Evolutionary conservation across 1,284 basidiomycete species (phyloP), one percentile per base, ranked within the genome.

Genomic region (Entoloma clypeatum): DNA sequence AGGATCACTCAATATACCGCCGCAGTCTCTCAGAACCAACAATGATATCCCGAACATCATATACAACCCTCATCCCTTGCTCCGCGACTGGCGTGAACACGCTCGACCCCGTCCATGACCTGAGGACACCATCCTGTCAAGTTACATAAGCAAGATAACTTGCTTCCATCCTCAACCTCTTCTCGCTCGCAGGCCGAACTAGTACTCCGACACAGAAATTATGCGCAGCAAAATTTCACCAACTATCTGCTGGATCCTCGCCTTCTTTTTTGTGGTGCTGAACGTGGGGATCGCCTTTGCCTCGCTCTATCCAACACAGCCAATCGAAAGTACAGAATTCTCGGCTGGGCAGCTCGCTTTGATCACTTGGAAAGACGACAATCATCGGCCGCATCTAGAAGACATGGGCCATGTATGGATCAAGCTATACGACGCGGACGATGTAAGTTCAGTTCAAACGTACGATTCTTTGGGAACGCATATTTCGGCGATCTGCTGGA

Each of bases 301-400:
- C 30, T 50, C 47, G 7, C 37, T 59, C 21, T 57, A 52, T 24
- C 51, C 55, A 9, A 57, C 57, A 16, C 36, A 49, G n/a, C 57
- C 55, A 8, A 34, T 49, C 11, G 39, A 47, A 7, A 45, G 38
- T 3, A 55, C 51, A 4, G 41, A 40, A 26, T 51, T 50, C 23
- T 38, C 45, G 16, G 41, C 52, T 16, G 57, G 57, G 3, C 38
- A 50, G 13, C 41, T 41, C 16, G 50, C 45, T 16, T 11, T 39
- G 11, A 30, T 56, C 7, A 52, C 34, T 5, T 59, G 57, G 57
- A 50, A 16, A 17, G 55, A 57, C 28, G 48, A 53, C 32, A 27
- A 24, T 6, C 35, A 17, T 2, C n/a, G 31, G 3, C 57, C 57
- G 4, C 45, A 33, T 26, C 35, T 59, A 11, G 32, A 39, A 9